phyloP scores from a whole-genome alignment of 352 stramenopile species.

The Blastocystis hominis region DNA sequence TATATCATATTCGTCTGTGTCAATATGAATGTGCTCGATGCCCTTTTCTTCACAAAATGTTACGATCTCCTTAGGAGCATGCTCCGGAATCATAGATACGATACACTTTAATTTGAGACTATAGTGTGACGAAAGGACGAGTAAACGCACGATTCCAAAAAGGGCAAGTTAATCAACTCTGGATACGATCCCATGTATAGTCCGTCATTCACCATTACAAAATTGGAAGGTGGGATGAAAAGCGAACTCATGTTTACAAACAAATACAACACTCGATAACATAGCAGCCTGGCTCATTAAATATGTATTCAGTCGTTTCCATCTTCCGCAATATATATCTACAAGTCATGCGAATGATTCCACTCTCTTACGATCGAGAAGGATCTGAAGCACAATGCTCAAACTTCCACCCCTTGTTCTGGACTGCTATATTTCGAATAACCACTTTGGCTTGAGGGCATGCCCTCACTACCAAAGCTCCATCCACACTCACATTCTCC shows the following conservation, averaged over 20 bases:
- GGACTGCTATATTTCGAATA: neutral
- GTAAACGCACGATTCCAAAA: conserved; percentile 19
- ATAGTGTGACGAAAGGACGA: neutral
- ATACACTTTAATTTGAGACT: conserved; percentile 50
- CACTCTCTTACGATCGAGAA: neutral
- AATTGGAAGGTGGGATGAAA: conserved; percentile 46
- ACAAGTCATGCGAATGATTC: neutral
- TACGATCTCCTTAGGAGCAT: neutral
- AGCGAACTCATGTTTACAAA: conserved; percentile 3
- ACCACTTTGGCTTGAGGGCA: neutral
- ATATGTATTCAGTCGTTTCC: neutral
- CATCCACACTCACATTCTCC: neutral
- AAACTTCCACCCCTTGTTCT: conserved; percentile 4
- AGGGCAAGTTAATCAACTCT: conserved; percentile 25
- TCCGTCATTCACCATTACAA: neutral
- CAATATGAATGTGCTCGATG: conserved; percentile 48
- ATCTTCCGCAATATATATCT: neutral
- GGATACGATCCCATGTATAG: conserved; percentile 23
- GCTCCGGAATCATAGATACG: conserved; percentile 36
- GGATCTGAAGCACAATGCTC: neutral
- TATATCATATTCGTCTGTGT: conserved; percentile 52
- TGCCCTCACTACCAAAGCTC: neutral
- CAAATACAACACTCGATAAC: neutral
- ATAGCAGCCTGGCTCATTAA: neutral
- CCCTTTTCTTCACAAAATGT: conserved; percentile 35